Evolutionary conservation across 495 filamentous ascomycete genomes (phyloP).

Genomic region (Neurospora sp.): DNA sequence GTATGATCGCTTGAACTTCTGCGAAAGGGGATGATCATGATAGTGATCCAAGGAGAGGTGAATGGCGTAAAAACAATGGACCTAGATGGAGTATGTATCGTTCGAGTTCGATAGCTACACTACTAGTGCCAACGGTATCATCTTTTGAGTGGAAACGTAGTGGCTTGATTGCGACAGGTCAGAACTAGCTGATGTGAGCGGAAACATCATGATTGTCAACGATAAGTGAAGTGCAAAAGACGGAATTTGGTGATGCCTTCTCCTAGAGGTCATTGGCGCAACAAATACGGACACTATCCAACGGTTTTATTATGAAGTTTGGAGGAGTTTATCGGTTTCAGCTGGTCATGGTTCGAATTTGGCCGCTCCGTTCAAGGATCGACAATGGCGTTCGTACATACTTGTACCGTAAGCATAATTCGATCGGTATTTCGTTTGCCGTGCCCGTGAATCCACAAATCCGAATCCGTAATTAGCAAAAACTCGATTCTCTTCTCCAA

Average conservation of each 20-base stretch:
- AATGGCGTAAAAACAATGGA: neutral
- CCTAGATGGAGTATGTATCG: neutral
- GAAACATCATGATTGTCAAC: neutral
- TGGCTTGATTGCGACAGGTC: neutral
- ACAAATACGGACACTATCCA: neutral
- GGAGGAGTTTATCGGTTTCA: neutral
- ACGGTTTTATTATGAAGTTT: neutral
- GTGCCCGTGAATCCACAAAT: neutral
- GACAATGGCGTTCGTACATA: neutral
- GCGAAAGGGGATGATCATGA: neutral
- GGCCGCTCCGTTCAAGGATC: neutral
- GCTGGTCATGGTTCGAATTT: neutral
- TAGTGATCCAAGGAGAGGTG: neutral
- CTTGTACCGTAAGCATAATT: neutral
- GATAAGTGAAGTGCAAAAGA: neutral
- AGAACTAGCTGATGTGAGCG: neutral
- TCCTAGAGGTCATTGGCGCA: neutral
- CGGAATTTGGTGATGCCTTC: neutral
- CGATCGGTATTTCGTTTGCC: neutral
- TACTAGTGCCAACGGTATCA: neutral
- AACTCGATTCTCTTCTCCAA: neutral
- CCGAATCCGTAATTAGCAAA: neutral
- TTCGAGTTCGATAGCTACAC: neutral
- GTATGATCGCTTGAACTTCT: neutral
- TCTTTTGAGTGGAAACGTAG: neutral